Evolutionary conservation across 2,329 filamentous ascomycete species (phyloP).

Genomic region (Fusarium chaquense): DNA sequence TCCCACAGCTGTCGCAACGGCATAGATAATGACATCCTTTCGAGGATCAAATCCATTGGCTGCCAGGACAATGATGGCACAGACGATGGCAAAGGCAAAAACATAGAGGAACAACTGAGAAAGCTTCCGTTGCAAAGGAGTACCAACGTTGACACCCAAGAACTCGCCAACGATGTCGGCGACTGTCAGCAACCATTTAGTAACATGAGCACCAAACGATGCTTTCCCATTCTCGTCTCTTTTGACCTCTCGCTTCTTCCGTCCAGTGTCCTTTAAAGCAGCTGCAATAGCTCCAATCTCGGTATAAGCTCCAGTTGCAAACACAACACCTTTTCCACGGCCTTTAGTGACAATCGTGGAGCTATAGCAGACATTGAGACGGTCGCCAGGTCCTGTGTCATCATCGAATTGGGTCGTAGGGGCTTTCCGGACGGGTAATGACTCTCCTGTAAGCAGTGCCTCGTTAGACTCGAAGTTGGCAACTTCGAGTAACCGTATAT

Average conservation of each 20-base stretch:
- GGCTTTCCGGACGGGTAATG: slow-evolving; percentile 69
- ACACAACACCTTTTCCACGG: slow-evolving; percentile 69
- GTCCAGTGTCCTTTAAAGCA: slow-evolving; percentile 54
- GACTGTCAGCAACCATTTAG: slow-evolving; percentile 52
- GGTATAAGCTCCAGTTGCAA: slow-evolving; percentile 71
- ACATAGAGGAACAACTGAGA: slow-evolving; percentile 75
- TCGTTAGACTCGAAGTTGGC: slow-evolving; percentile 36
- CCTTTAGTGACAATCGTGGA: slow-evolving; percentile 72
- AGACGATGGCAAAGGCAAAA: slow-evolving; percentile 39
- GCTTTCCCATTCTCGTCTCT: slow-evolving; percentile 58
- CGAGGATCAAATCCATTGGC: slow-evolving; percentile 48
- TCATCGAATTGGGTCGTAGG: slow-evolving; percentile 55
- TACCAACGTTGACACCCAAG: slow-evolving; percentile 66
- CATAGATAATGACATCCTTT: slow-evolving; percentile 56
- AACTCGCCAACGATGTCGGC: slow-evolving; percentile 52
- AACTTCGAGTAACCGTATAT: slow-evolving; percentile 57
- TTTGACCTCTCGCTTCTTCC: slow-evolving; percentile 52
- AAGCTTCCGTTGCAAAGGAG: slow-evolving; percentile 75
- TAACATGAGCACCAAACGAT: slow-evolving; percentile 46
- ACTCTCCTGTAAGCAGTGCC: slow-evolving; percentile 48
- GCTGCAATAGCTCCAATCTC: slow-evolving; percentile 72
- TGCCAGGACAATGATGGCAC: slow-evolving; percentile 38
- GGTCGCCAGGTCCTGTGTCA: slow-evolving; percentile 64
- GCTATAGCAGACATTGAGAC: slow-evolving; percentile 72
- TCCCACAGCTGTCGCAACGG: slow-evolving; percentile 57